phyloP scores from a whole-genome alignment of 495 filamentous ascomycete genomes.

The Talaromyces proteolyticus region DNA sequence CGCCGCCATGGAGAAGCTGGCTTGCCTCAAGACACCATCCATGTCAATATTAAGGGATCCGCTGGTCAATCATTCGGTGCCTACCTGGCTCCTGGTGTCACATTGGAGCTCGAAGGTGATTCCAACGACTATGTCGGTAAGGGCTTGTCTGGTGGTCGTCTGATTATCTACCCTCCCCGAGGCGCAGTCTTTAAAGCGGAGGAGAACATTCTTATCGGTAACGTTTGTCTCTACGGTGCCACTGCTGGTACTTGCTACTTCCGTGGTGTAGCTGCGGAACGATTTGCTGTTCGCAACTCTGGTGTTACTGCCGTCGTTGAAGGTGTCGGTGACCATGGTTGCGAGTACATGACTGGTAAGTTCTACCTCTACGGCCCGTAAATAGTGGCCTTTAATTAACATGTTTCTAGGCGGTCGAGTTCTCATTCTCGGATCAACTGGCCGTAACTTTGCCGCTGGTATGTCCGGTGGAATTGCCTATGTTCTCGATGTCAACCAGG shows the following conservation, averaged over 20 bases:
- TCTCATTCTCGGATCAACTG: slow-evolving; percentile 81
- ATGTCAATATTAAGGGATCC: slow-evolving; percentile 97
- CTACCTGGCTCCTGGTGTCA: slow-evolving; percentile 91
- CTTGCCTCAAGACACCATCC: slow-evolving; percentile 89
- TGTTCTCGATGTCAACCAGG: slow-evolving; percentile 83
- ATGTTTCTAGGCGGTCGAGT: slow-evolving; percentile 68
- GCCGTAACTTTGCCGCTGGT: slow-evolving; percentile 98
- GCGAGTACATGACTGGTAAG: slow-evolving; percentile 89
- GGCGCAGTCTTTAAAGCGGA: slow-evolving; percentile 94
- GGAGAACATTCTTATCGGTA: slow-evolving; percentile 95
- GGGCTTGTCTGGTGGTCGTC: slow-evolving; percentile 88
- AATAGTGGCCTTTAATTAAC: neutral
- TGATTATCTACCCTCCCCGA: slow-evolving; percentile 95
- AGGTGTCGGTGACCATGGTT: slow-evolving; percentile 95
- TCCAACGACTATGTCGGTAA: slow-evolving; percentile 98
- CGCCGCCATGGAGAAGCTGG: slow-evolving; percentile 87
- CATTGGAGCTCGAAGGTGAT: slow-evolving; percentile 95
- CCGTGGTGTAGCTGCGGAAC: slow-evolving; percentile 94
- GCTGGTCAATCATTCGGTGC: slow-evolving; percentile 98
- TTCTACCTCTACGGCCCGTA: neutral
- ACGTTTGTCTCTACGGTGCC: slow-evolving; percentile 96
- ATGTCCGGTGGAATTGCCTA: slow-evolving; percentile 99
- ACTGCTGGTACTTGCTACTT: slow-evolving; percentile 94
- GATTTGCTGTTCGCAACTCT: slow-evolving; percentile 97
- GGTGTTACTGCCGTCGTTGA: slow-evolving; percentile 96